These are phyloP conservation scores for Trichoderma oligosporum DNA, from an alignment of 2,329 filamentous ascomycete genomes.

Conservation along the genomic window DNA sequence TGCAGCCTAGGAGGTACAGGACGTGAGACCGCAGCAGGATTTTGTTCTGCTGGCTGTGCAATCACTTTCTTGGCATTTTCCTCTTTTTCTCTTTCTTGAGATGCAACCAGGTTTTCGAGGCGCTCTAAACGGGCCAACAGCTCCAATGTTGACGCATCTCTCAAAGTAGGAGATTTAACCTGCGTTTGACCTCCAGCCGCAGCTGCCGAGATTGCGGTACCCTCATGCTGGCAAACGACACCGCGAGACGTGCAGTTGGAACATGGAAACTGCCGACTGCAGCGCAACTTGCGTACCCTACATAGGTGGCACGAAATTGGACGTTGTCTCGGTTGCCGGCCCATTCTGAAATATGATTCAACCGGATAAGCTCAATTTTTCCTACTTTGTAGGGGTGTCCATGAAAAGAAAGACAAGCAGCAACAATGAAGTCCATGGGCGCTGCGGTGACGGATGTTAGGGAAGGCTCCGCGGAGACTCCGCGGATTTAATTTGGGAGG, in stretches of 20 bases:
- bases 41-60: background rate
- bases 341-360: slow-evolving; percentile 25
- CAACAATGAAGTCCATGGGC: slow-evolving; percentile 3
- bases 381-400: slow-evolving; percentile 14
- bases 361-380: background rate
- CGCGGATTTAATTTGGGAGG: background rate
- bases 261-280: slow-evolving; percentile 37
- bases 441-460: background rate
- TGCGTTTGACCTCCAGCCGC: slow-evolving; percentile 6
- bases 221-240: slow-evolving; percentile 30
- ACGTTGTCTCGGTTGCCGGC: slow-evolving; percentile 33
- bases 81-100: slow-evolving; percentile 16
- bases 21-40: slow-evolving; percentile 7
- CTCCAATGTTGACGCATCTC: slow-evolving; percentile 23
- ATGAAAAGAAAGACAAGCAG: slow-evolving; percentile 1
- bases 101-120: slow-evolving; percentile 23
- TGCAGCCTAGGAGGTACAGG: slow-evolving; percentile 32
- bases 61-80: background rate
- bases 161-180: slow-evolving; percentile 3
- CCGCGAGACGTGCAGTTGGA: slow-evolving; percentile 37
- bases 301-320: slow-evolving; percentile 37
- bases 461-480: background rate
- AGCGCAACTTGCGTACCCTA: slow-evolving; percentile 35
- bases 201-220: background rate
- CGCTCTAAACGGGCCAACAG: slow-evolving; percentile 26